Base-by-base conservation (phyloP, 768 basidiomycete genomes). In the Leccinum truebloodii region DNA sequence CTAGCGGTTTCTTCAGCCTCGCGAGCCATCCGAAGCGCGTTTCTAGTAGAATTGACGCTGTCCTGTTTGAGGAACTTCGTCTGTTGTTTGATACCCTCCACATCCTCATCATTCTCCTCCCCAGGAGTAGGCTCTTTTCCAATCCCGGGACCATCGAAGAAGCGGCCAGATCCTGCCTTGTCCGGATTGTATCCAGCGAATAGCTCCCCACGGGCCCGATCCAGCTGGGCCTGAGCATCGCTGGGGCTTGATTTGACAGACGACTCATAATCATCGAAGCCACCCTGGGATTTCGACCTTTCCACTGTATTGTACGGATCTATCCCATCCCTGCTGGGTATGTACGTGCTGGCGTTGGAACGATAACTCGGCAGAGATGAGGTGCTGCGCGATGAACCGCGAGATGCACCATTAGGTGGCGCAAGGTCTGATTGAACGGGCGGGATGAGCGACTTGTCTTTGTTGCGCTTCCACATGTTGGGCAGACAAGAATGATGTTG, bases 1-100 rank as follows among this genome's bases (percentile, higher is more conserved):
- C 90, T 79, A 35, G 92, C 96, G 12, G 94, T 96, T 74, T 99
- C 96, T 75, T 98, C 96, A 0, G 96, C 94, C 74, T 98, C 95
- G n/a, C 89, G 82, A 41, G 95, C 96, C 71, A 98, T 82, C 48
- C 94, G 83, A 55, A 99, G 81, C 13, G 96, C 96, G 76, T 98
- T 98, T 67, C 95, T 80, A 1, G 94, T 91, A 16, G 91, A 90
- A 57, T 85, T 87, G 52, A 95, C 88, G 70, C 87, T 90, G 67
- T 98, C 95, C 76, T 98, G 94, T 77, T 99, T 98, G 62, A 90
- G 72, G 69, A 84, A 91, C 59, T 87, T 83, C 61, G 92, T 94
- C 75, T 95, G 89, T 68, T 92, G 86, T 77, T 97, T 98, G 76
- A 99, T 98, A 26, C 89, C 93, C 76, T 99, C 96, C 6, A 95